These are phyloP conservation scores for Ilyonectria mors-panacis DNA, from an alignment of 2,329 filamentous ascomycete genomes.

Conservation along the genomic window DNA sequence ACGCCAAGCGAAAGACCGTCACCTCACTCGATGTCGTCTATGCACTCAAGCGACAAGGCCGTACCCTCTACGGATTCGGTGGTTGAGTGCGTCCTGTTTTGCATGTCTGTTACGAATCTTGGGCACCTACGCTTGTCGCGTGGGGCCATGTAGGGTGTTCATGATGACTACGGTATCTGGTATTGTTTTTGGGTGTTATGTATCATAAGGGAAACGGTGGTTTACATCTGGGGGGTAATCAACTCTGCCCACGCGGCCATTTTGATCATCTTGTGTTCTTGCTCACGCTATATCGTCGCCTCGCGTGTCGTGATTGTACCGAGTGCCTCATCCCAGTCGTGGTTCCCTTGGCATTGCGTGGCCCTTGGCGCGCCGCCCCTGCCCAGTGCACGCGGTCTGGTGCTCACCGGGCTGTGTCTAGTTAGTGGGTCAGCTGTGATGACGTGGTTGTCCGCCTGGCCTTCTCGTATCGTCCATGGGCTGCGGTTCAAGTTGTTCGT, in stretches of 20 bases:
- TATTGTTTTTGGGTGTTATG: constrained; percentile 61
- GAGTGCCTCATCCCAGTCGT: neutral
- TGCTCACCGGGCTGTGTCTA: too few species aligned
- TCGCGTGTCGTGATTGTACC: neutral
- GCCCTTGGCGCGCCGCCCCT: too few species aligned
- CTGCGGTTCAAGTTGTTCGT: too few species aligned
- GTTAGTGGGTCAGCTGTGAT: too few species aligned
- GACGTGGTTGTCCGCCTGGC: too few species aligned
- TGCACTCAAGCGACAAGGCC: constrained; percentile 78
- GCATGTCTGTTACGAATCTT: constrained; percentile 56
- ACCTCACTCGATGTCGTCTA: constrained; percentile 79
- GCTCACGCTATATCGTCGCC: neutral
- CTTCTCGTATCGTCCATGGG: too few species aligned
- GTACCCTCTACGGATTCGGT: constrained; percentile 88
- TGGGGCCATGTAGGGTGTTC: constrained; percentile 54
- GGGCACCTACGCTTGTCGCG: constrained; percentile 40
- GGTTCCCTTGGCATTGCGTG: neutral
- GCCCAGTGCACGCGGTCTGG: too few species aligned
- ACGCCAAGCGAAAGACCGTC: constrained; percentile 87
- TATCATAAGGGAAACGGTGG: constrained; percentile 60
- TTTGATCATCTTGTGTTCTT: constrained; percentile 35
- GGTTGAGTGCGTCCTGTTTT: constrained; percentile 70
- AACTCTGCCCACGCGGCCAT: constrained; percentile 46
- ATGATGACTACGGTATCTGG: constrained; percentile 60
- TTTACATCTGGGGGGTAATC: constrained; percentile 55